phyloP scores from a whole-genome alignment of 1,284 basidiomycete species.

The Jaminaea rosea region DNA sequence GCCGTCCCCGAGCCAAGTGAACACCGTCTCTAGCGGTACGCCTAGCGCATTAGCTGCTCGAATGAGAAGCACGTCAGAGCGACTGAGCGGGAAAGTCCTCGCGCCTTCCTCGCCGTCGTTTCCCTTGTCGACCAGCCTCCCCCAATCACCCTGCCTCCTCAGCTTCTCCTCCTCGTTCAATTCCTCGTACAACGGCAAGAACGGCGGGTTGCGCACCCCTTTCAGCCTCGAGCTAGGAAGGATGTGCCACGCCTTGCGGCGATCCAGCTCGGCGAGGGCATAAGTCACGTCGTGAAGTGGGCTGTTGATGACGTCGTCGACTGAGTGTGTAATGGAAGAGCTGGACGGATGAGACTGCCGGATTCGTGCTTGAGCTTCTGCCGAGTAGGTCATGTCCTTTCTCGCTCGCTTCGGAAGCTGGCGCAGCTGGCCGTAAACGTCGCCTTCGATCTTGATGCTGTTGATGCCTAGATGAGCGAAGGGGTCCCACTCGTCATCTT shows the following conservation, averaged over 20 bases:
- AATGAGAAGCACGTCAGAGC: background rate
- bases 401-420: background rate
- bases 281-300: too few relatives aligned
- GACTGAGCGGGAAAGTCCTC: background rate
- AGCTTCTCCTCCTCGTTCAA: background rate
- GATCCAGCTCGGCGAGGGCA: too few relatives aligned
- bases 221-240: background rate
- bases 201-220: background rate
- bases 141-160: background rate
- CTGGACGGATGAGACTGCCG: too few relatives aligned
- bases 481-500: background rate
- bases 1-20: too few relatives aligned
- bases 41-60: background rate
- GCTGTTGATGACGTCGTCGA: too few relatives aligned
- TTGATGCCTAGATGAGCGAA: background rate
- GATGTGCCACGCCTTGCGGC: background rate
- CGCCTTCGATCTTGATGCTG: background rate
- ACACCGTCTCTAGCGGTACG: background rate
- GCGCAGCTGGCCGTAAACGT: background rate
- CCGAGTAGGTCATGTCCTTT: background rate
- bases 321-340: too few relatives aligned
- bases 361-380: too few relatives aligned
- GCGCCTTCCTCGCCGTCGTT: background rate
- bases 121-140: background rate
- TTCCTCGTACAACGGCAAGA: background rate